Evolutionary conservation across 1,284 basidiomycete genomes (phyloP), one percentile per base, ranked within the genome.

Genomic region (Ceraceosorus bombacis): DNA sequence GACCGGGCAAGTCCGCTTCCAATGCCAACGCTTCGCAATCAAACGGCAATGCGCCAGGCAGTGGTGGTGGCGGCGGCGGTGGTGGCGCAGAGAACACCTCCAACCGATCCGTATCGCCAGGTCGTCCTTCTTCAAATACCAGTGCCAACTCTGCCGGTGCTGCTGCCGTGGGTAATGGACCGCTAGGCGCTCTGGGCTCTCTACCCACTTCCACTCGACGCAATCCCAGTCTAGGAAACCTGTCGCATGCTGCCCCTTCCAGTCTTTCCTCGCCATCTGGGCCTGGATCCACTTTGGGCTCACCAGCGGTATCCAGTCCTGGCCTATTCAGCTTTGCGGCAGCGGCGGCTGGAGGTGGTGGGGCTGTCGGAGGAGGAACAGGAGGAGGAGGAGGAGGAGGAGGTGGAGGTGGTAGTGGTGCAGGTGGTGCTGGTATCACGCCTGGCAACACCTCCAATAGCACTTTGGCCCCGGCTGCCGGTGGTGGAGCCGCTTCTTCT

Each of bases 321-420:
- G 70, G 72, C 51, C 67, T 60, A 7, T 73, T 73, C 57, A 69
- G 66, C 40, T 73, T 73, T 61, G 72, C 72, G 9, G 72, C 70
- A 3, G 72, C 72, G 8, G 65, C 65, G n/a, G 51, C 46, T 6
- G 65, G 63, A 27, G 27, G 27, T 3, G 27, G 27, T 27, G 27
- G 27, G 27, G 27, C 27, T 27, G 27, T 27, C 27, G 27, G 27
- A 27, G 1, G 2, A 27, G 55, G 51, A n/a, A n/a, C n/a, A 27
- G 1, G 2, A 27, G 55, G 51, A n/a, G 27, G 27, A 27, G 1
- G 2, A 27, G 55, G 51, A n/a, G 27, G 27, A 27, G 1, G 2
- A 27, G 55, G 51, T 9, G 43, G 10, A 46, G 43, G 10, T 46
- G 43, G 10, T 10, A 65, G 61, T 6, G 58, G 61, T 51, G 62